Conservation (phyloP, 2,329 filamentous ascomycete genomes). For the Zymoseptoria passerinii region DNA sequence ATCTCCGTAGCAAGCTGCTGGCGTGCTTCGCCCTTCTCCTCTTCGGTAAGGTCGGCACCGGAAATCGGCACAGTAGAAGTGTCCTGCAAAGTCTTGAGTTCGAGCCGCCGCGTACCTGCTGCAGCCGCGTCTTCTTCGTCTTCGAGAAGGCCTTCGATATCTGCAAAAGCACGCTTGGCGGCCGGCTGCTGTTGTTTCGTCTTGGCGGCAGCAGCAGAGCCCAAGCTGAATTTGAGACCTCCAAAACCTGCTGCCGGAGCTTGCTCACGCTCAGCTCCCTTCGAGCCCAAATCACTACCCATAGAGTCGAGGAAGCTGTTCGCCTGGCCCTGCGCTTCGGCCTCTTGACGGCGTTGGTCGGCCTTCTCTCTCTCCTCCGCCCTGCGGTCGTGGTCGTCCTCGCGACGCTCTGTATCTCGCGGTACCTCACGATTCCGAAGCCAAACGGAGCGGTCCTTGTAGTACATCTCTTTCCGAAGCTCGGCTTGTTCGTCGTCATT, state of each 20-base stretch:
- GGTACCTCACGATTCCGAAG: conserved; percentile 69
- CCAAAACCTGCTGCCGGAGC: conserved; percentile 46
- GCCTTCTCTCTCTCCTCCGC: conserved; percentile 68
- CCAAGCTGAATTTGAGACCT: conserved; percentile 83
- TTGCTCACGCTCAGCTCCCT: conserved; percentile 34
- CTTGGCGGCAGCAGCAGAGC: conserved; percentile 64
- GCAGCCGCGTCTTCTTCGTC: conserved; percentile 77
- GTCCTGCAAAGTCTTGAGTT: conserved; percentile 38
- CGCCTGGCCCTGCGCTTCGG: conserved; percentile 74
- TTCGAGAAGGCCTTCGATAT: conserved; percentile 89
- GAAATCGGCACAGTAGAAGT: conserved; percentile 58
- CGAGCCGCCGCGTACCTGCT: conserved; percentile 18
- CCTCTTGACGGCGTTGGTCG: conserved; percentile 55
- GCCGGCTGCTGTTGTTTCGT: conserved; percentile 45
- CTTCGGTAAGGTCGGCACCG: conserved; percentile 70
- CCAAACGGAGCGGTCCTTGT: conserved; percentile 78
- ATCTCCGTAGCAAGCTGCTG: conserved; percentile 81
- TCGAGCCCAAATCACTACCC: conserved; percentile 51
- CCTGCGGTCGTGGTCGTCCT: conserved; percentile 74
- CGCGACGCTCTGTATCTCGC: conserved; percentile 61
- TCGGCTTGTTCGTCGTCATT: conserved; percentile 80
- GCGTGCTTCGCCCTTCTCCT: conserved; percentile 76
- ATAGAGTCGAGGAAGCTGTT: conserved; percentile 85
- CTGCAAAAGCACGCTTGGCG: conserved; percentile 55
- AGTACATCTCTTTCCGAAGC: conserved; percentile 80